Conservation (phyloP, 2,329 filamentous ascomycete species). For the Huntiella decipiens region DNA sequence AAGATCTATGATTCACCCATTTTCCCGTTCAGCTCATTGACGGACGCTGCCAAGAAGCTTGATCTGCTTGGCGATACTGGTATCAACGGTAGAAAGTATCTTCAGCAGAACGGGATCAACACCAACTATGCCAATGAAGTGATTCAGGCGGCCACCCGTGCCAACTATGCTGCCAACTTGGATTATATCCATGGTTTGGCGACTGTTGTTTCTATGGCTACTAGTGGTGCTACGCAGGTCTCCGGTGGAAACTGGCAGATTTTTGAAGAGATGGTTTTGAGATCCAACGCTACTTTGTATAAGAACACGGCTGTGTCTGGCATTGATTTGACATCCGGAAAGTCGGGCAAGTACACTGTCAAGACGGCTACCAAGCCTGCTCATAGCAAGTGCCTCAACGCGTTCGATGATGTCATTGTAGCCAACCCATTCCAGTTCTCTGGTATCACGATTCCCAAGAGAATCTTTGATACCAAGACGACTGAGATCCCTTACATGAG, state of each 20-base stretch:
- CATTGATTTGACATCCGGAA: slow-evolving; percentile 21
- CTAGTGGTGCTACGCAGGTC: slow-evolving; percentile 63
- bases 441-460: slow-evolving; percentile 41
- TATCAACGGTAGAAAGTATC: slow-evolving; percentile 53
- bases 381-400: slow-evolving; percentile 21
- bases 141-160: slow-evolving; percentile 74
- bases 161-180: slow-evolving; percentile 88
- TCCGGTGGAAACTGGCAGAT: slow-evolving; percentile 86
- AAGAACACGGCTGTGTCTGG: slow-evolving; percentile 49
- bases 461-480: slow-evolving; percentile 49
- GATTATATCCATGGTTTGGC: slow-evolving; percentile 74
- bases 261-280: slow-evolving; percentile 61
- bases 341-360: not conserved
- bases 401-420: slow-evolving; percentile 69
- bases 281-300: slow-evolving; percentile 39
- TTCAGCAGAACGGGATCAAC: slow-evolving; percentile 41
- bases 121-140: slow-evolving; percentile 54
- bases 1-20: slow-evolving; percentile 61
- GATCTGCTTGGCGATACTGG: slow-evolving; percentile 48
- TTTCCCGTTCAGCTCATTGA: slow-evolving; percentile 70
- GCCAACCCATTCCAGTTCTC: slow-evolving; percentile 72
- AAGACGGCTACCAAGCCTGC: not conserved
- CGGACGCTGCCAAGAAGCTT: slow-evolving; percentile 45
- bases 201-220: slow-evolving; percentile 81
- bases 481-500: slow-evolving; percentile 70